Evolutionary conservation across 352 stramenopile species (phyloP).

Genomic region (Pythium phragmiticola): DNA sequence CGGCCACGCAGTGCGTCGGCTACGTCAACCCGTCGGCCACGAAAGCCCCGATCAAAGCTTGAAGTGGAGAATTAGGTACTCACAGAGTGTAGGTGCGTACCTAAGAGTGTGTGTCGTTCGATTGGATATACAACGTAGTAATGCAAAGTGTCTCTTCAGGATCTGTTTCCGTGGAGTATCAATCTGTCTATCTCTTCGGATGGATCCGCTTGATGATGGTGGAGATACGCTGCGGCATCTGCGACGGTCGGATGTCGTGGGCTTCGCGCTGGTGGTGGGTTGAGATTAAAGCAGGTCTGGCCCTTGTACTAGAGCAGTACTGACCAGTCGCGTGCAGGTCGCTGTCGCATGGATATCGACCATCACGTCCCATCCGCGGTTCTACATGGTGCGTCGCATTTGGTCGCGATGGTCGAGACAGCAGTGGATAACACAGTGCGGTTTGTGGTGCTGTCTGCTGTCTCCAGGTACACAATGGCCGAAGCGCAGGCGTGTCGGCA

Average conservation of each 20-base stretch:
- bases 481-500: background rate
- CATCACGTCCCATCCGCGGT: conserved; percentile 1
- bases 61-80: conserved; percentile 1
- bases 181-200: background rate
- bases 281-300: no score
- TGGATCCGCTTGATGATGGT: background rate
- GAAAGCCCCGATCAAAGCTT: background rate
- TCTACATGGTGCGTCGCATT: background rate
- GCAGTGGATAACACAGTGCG: background rate
- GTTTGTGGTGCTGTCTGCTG: background rate
- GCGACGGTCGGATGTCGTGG: conserved; percentile 14
- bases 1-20: conserved; percentile 59
- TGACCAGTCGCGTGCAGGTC: background rate
- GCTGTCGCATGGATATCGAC: conserved; percentile 13
- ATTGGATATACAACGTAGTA: background rate
- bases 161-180: background rate
- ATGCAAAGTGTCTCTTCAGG: conserved; percentile 16
- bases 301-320: background rate
- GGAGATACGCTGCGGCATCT: conserved; percentile 3
- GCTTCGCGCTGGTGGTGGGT: conserved; percentile 17
- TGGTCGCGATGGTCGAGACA: background rate
- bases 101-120: conserved; percentile 15
- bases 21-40: conserved; percentile 43
- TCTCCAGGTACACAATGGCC: background rate
- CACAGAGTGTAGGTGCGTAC: conserved; percentile 8